Conservation (phyloP, 768 basidiomycete genomes). For the Gloeophyllum trabeum region DNA sequence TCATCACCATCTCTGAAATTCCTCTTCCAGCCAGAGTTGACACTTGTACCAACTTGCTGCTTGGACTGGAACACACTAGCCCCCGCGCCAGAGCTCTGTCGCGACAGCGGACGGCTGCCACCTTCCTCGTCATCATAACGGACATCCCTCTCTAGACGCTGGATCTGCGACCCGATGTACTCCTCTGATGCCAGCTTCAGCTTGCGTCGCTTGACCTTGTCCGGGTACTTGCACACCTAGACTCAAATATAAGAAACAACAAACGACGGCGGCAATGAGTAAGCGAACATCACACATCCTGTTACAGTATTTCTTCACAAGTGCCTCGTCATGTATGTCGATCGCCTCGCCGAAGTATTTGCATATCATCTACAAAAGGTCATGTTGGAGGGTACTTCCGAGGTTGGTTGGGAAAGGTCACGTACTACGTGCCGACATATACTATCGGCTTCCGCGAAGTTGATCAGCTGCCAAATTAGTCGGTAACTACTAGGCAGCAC, state of each 20-base stretch:
- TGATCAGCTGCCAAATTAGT: constrained; percentile 29
- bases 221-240: constrained; percentile 73
- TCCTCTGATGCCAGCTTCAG: constrained; percentile 35
- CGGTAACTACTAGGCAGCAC: constrained; percentile 12
- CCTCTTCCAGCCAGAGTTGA: neutral
- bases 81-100: constrained; percentile 4
- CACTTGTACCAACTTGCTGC: neutral
- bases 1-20: neutral
- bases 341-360: constrained; percentile 72
- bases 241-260: neutral
- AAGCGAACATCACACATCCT: constrained; percentile 70
- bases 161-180: constrained; percentile 13
- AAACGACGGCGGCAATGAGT: neutral
- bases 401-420: constrained; percentile 1
- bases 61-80: constrained; percentile 1
- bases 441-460: constrained; percentile 46
- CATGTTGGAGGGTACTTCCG: neutral
- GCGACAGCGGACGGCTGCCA: neutral
- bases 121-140: constrained; percentile 18
- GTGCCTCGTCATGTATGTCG: constrained; percentile 30
- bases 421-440: constrained; percentile 67
- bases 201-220: constrained; percentile 42
- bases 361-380: constrained; percentile 47
- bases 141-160: constrained; percentile 7
- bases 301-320: constrained; percentile 45